Evolutionary conservation across 352 stramenopile species (phyloP).

Genomic region (Pilasporangium apinafurcum): DNA sequence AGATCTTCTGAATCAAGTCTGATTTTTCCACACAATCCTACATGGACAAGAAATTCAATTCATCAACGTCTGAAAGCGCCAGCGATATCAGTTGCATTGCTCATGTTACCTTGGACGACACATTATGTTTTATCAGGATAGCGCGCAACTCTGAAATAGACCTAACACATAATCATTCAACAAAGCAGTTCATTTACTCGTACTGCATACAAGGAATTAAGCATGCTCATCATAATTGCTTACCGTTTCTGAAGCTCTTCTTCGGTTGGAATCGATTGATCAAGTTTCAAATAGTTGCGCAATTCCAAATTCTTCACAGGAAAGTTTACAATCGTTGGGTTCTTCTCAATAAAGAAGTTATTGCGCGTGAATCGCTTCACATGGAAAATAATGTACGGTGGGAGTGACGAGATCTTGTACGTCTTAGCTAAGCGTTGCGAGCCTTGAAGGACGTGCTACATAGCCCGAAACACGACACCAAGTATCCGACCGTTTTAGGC

Average conservation of each 20-base stretch:
- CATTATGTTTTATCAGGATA: slow-evolving; percentile 44
- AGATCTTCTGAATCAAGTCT: slow-evolving; percentile 65
- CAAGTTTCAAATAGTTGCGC: slow-evolving; percentile 77
- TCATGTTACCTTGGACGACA: slow-evolving; percentile 36
- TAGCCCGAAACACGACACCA: neutral
- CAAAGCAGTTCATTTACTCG: neutral
- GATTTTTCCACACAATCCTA: slow-evolving; percentile 77
- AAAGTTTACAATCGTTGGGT: slow-evolving; percentile 99
- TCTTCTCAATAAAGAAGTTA: slow-evolving; percentile 99
- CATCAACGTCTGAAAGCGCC: neutral
- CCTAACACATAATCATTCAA: slow-evolving; percentile 12
- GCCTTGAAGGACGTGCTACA: slow-evolving; percentile 73
- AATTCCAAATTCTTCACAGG: slow-evolving; percentile 99
- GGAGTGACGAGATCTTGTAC: slow-evolving; percentile 92
- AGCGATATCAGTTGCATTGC: neutral
- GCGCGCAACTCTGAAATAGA: slow-evolving; percentile 57
- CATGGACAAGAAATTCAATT: neutral
- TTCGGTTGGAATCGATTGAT: slow-evolving; percentile 34
- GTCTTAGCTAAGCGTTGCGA: slow-evolving; percentile 84
- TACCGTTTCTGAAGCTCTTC: slow-evolving; percentile 47
- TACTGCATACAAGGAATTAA: neutral
- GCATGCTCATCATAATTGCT: neutral
- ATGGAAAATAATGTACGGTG: slow-evolving; percentile 96
- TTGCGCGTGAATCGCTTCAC: slow-evolving; percentile 97
- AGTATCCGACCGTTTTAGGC: neutral